Evolutionary conservation across 345 rosid genomes (phyloP).

Genomic region (Punica granatum): DNA sequence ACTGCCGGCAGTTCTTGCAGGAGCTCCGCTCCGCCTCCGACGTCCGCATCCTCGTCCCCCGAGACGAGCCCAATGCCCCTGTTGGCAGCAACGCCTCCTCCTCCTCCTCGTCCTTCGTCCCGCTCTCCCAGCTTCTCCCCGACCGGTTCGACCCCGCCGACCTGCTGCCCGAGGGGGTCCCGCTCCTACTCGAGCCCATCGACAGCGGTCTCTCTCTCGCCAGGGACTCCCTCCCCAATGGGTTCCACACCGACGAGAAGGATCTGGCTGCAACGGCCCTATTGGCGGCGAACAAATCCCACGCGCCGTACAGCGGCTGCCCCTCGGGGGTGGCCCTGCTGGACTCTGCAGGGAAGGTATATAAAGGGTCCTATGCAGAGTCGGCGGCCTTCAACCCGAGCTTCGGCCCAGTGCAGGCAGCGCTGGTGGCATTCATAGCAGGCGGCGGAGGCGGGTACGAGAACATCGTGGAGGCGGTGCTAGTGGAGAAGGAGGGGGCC

Average conservation of each 20-base stretch:
- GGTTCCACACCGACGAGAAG: constrained; percentile 10
- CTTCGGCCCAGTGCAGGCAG: constrained; percentile 91
- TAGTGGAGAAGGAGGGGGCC: constrained; percentile 76
- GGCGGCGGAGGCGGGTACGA: constrained; percentile 72
- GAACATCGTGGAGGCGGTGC: constrained; percentile 52
- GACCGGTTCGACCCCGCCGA: constrained; percentile 83
- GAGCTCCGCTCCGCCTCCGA: constrained; percentile 70
- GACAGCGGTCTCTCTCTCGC: constrained; percentile 33
- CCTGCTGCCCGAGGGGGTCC: constrained; percentile 48
- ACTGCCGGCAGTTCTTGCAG: constrained; percentile 95
- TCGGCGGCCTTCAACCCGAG: constrained; percentile 97
- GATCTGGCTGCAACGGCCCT: constrained; percentile 41
- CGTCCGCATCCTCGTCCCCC: constrained; percentile 42
- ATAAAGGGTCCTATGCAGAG: constrained; percentile 74
- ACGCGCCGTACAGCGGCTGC: constrained; percentile 82
- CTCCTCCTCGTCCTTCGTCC: constrained; percentile 22
- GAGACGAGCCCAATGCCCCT: constrained; percentile 4
- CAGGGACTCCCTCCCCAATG: constrained; percentile 4
- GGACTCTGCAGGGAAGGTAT: constrained; percentile 72
- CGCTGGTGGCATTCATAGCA: constrained; percentile 61
- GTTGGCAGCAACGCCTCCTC: no score
- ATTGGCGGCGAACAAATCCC: constrained; percentile 72
- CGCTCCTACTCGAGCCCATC: constrained; percentile 63
- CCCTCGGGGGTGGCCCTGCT: constrained; percentile 80
- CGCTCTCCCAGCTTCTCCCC: constrained; percentile 47